Percentiles rank a stretch among this genome's conserved stretches.
Conservation (phyloP, 2,329 filamentous ascomycete species). For the Paraphaeosphaeria sporulosa region DNA sequence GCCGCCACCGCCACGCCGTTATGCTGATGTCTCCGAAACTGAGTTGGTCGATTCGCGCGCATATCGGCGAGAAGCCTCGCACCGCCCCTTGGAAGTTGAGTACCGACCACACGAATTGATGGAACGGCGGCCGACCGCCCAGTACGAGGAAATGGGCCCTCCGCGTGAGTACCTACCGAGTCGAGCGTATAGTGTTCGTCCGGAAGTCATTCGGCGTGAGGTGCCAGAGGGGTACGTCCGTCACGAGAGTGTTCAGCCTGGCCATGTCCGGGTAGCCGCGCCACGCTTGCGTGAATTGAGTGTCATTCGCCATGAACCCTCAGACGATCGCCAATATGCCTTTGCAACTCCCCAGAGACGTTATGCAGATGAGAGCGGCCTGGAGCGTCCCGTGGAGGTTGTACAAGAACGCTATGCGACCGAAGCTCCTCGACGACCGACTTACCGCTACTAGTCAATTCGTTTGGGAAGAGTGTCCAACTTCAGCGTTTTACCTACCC, state of each 20-base stretch:
- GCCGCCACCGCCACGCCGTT: constrained; percentile 57
- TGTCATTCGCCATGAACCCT: constrained; percentile 47
- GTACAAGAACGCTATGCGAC: constrained; percentile 38
- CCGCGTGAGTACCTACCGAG: constrained; percentile 42
- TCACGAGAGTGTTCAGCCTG: constrained; percentile 53
- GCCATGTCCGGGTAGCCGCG: constrained; percentile 40
- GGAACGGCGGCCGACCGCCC: constrained; percentile 37
- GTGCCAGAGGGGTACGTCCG: constrained; percentile 43
- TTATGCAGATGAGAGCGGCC: constrained; percentile 52
- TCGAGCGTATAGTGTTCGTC: constrained; percentile 50
- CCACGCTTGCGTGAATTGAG: constrained; percentile 51
- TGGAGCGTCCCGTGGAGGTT: constrained; percentile 33
- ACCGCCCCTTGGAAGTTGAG: constrained; percentile 54
- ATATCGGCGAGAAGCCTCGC: constrained; percentile 66
- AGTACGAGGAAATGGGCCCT: constrained; percentile 49
- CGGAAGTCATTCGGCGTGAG: constrained; percentile 47
- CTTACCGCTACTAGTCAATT: constrained; percentile 42
- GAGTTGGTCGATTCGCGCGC: constrained; percentile 61
- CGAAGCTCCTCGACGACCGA: constrained; percentile 41
- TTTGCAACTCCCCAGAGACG: constrained; percentile 40
- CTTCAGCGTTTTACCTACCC: not conserved
- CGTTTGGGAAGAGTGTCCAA: not conserved
- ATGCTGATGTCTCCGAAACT: constrained; percentile 69
- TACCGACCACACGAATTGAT: constrained; percentile 36
- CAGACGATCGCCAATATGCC: constrained; percentile 43